A percentile compares a stretch with the other conserved stretches of the same genome.
phyloP scores from a whole-genome alignment of 75 land plant genomes.

The Isoetes taiwanensis region DNA sequence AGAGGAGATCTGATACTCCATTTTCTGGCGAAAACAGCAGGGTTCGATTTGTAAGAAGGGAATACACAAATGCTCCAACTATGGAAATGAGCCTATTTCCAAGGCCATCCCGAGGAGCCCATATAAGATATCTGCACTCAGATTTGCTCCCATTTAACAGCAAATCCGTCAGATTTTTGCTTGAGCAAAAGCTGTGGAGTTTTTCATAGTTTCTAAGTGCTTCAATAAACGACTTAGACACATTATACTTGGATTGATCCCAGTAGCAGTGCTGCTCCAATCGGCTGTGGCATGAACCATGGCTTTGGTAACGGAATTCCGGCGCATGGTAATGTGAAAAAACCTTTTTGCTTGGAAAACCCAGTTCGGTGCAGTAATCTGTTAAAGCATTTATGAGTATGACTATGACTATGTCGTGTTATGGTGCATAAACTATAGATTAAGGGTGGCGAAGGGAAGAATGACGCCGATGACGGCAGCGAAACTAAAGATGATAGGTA shows the following conservation, averaged over 20 bases:
- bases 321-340: no score
- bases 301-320: no score
- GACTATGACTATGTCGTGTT: no score
- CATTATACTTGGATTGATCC: neutral
- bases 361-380: no score
- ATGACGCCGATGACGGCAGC: no score
- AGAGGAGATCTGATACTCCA: no score
- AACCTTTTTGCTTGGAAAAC: no score
- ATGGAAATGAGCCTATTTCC: conserved; percentile 10
- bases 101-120: neutral
- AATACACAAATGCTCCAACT: conserved; percentile 8
- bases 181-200: neutral
- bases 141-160: neutral
- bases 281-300: no score
- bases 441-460: no score
- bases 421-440: no score
- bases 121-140: conserved; percentile 3
- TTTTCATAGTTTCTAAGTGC: conserved; percentile 8
- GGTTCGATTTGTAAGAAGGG: conserved; percentile 3
- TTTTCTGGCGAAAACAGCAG: conserved; percentile 5
- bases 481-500: no score
- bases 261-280: conserved; percentile 13
- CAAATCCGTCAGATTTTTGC: neutral
- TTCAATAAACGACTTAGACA: neutral
- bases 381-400: no score